phyloP scores from a whole-genome alignment of 2,329 filamentous ascomycete genomes.

The Hypoxylon sp. region DNA sequence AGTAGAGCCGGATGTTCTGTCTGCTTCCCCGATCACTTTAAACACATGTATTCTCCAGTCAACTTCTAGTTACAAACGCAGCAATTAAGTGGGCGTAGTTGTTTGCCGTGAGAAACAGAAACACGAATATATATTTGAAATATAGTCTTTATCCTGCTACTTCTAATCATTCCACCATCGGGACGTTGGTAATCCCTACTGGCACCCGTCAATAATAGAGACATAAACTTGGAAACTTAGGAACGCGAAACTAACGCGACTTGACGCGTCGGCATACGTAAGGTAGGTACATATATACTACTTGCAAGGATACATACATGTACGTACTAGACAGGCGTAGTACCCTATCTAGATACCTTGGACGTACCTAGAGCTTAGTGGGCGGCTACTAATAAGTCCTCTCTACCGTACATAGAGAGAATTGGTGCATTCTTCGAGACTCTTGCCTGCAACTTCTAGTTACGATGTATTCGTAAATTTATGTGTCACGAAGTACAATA shows the following conservation, averaged over 20 bases:
- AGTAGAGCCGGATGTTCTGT: neutral
- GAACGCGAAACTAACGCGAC: conserved; percentile 51
- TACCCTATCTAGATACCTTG: neutral
- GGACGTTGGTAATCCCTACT: neutral
- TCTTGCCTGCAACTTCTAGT: neutral
- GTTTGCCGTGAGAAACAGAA: neutral
- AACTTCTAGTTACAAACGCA: conserved; percentile 3
- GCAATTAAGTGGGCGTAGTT: neutral
- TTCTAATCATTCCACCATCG: neutral
- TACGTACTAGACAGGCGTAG: conserved; percentile 3
- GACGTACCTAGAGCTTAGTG: neutral
- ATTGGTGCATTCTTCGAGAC: neutral
- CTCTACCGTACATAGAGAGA: neutral
- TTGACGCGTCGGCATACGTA: conserved; percentile 42
- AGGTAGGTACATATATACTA: neutral
- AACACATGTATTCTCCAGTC: neutral
- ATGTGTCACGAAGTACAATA: neutral
- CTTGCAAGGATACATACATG: conserved; percentile 1
- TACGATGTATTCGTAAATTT: neutral
- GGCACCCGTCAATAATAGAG: conserved; percentile 7
- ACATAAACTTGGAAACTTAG: neutral
- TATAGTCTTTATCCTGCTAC: neutral
- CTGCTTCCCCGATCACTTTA: neutral
- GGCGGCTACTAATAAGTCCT: neutral
- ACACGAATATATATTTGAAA: neutral